These are phyloP conservation scores for Calonectria pteridis DNA, from an alignment of 2,329 filamentous ascomycete genomes.

Conservation along the genomic window DNA sequence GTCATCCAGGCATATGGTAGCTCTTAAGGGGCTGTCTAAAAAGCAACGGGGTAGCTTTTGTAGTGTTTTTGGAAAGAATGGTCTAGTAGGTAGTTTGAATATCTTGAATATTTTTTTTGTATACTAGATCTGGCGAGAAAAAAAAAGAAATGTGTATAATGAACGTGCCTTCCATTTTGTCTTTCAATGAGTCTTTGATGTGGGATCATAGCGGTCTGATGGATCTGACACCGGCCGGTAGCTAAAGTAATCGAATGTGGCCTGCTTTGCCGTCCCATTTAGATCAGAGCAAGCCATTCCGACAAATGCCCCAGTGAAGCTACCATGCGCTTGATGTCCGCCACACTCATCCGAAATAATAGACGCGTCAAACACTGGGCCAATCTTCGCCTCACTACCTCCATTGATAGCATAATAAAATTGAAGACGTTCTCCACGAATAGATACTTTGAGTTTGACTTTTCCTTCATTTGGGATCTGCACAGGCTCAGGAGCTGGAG, in stretches of 20 bases:
- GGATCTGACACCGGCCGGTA: constrained; percentile 62
- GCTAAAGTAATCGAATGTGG: constrained; percentile 64
- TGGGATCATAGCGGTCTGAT: constrained; percentile 35
- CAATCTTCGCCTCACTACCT: constrained; percentile 60
- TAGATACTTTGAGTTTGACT: constrained; percentile 63
- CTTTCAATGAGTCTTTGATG: background rate
- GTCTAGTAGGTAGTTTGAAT: too few species aligned
- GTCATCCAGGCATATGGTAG: constrained; percentile 52
- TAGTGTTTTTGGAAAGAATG: too few species aligned
- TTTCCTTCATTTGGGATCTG: constrained; percentile 67
- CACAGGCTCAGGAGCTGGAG: constrained; percentile 58
- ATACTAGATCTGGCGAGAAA: background rate
- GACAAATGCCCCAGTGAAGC: constrained; percentile 73
- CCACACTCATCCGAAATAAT: constrained; percentile 74
- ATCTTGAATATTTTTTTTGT: background rate
- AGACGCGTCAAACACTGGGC: constrained; percentile 69
- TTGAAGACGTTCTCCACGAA: constrained; percentile 65
- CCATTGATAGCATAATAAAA: constrained; percentile 68
- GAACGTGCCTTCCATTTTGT: background rate
- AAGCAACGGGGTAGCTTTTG: too few species aligned
- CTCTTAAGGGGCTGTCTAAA: too few species aligned
- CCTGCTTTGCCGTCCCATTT: constrained; percentile 62
- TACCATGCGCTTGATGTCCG: constrained; percentile 70
- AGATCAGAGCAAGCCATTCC: constrained; percentile 68
- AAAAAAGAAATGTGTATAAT: too few species aligned